These are phyloP conservation scores for Microdochium bolleyi DNA, from an alignment of 2,329 filamentous ascomycete species.

Conservation along the genomic window DNA sequence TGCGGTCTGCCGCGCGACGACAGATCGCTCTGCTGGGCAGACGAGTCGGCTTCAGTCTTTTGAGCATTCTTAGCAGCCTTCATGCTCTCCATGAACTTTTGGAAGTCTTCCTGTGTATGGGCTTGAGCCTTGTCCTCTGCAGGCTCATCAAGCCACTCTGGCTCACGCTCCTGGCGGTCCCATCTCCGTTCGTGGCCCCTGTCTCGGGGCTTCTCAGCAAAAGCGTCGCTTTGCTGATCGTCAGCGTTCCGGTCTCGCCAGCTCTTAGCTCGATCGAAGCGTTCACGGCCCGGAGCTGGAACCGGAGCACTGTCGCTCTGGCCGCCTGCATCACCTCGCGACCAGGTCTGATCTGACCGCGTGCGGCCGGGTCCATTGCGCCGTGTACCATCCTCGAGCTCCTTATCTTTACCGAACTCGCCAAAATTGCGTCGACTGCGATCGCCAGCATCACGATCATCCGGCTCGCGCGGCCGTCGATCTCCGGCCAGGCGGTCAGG, in stretches of 20 bases:
- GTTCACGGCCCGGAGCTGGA: slow-evolving; percentile 34
- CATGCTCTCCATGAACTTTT: slow-evolving; percentile 91
- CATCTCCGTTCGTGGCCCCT: slow-evolving; percentile 48
- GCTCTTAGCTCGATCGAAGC: slow-evolving; percentile 51
- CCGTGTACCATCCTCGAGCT: slow-evolving; percentile 46
- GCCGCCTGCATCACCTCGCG: slow-evolving; percentile 42
- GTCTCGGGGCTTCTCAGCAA: slow-evolving; percentile 42
- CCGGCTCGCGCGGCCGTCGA: slow-evolving; percentile 30
- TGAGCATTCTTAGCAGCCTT: slow-evolving; percentile 51
- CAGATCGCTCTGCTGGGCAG: background rate
- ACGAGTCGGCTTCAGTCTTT: slow-evolving; percentile 17
- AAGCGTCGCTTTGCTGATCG: slow-evolving; percentile 20
- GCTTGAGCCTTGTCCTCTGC: slow-evolving; percentile 60
- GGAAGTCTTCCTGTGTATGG: slow-evolving; percentile 84
- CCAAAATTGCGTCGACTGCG: slow-evolving; percentile 42
- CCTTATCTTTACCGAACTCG: slow-evolving; percentile 33
- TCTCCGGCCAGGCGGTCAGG: slow-evolving; percentile 31
- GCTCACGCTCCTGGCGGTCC: slow-evolving; percentile 66
- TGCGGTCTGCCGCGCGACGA: background rate
- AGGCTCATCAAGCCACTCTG: slow-evolving; percentile 82
- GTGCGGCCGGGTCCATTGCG: slow-evolving; percentile 59
- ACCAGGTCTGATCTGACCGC: slow-evolving; percentile 68
- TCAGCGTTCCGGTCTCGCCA: slow-evolving; percentile 47
- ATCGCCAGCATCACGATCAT: slow-evolving; percentile 47
- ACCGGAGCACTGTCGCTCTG: slow-evolving; percentile 25